Conservation (phyloP, 495 filamentous ascomycete species). For the Xylaria acuta region DNA sequence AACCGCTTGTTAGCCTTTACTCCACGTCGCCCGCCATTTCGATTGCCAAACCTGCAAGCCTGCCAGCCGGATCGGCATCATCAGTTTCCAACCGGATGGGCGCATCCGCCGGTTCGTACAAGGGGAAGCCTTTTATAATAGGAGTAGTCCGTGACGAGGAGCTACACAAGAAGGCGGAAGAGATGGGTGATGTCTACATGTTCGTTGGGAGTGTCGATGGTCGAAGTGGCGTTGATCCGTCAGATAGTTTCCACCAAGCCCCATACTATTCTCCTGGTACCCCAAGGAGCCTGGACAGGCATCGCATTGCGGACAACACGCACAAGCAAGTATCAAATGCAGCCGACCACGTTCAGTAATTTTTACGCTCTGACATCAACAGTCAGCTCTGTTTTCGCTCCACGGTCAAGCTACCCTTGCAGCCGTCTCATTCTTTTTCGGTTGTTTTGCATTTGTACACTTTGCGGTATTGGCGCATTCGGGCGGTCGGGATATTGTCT, state of each 20-base stretch:
- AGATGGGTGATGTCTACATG: slow-evolving; percentile 52
- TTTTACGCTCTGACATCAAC: neutral
- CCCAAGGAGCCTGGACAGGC: slow-evolving; percentile 51
- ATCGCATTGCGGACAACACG: slow-evolving; percentile 31
- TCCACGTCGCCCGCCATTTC: slow-evolving; percentile 32
- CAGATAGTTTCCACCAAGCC: slow-evolving; percentile 45
- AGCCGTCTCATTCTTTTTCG: neutral
- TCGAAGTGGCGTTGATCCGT: slow-evolving; percentile 46
- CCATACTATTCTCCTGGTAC: slow-evolving; percentile 40
- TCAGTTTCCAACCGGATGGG: slow-evolving; percentile 24
- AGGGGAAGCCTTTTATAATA: slow-evolving; percentile 45
- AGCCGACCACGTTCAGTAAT: neutral
- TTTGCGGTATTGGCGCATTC: neutral
- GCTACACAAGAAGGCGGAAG: slow-evolving; percentile 51
- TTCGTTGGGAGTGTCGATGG: slow-evolving; percentile 56
- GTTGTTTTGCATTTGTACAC: neutral
- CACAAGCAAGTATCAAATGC: slow-evolving; percentile 25
- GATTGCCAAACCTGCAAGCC: slow-evolving; percentile 31
- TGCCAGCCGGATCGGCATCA: slow-evolving; percentile 28
- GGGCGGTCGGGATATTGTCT: neutral
- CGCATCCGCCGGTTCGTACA: slow-evolving; percentile 50
- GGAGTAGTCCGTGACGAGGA: slow-evolving; percentile 48
- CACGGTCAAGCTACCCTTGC: neutral
- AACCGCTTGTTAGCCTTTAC: slow-evolving; percentile 23
- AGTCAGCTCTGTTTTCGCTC: slow-evolving; percentile 1